Conservation (phyloP, 192 early-diverging fungal species). For the Coemansia biformis region DNA sequence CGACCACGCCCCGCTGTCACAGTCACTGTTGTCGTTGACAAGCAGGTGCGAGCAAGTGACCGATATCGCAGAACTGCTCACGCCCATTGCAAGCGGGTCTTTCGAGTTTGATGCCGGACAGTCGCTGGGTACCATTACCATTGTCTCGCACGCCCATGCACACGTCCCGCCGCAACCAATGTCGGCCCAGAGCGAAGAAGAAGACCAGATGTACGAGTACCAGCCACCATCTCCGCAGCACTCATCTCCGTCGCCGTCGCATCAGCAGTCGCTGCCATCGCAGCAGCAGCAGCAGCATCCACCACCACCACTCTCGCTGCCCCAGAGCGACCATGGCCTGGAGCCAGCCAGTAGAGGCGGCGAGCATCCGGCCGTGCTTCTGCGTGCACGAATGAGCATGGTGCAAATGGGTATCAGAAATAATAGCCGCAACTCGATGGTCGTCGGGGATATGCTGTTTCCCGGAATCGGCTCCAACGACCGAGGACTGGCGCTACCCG, state of each 20-base stretch:
- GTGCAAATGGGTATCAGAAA: conserved; percentile 22
- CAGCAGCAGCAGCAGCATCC: no score
- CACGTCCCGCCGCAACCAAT: not conserved
- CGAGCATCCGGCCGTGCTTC: not conserved
- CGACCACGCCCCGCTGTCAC: conserved; percentile 15
- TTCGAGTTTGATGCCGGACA: conserved; percentile 17
- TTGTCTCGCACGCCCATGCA: conserved; percentile 11
- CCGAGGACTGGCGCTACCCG: no score
- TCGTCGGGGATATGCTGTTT: conserved; percentile 22
- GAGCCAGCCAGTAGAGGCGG: not conserved
- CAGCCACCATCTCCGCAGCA: no score
- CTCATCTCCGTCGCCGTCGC: no score
- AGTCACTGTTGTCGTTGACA: conserved; percentile 32
- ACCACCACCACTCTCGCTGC: no score
- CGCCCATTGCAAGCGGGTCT: conserved; percentile 14
- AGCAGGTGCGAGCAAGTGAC: conserved; percentile 33
- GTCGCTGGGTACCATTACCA: conserved; percentile 10
- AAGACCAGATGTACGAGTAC: not conserved
- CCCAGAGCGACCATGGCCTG: not conserved
- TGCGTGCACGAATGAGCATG: conserved; percentile 40
- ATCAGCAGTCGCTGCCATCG: no score
- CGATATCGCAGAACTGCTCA: conserved; percentile 25
- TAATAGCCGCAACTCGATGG: conserved; percentile 42
- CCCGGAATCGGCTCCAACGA: conserved; percentile 8
- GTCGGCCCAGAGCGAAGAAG: not conserved